Percentiles rank a stretch among this genome's conserved stretches.
phyloP scores from a whole-genome alignment of 2,329 filamentous ascomycete genomes.

The Pseudogymnoascus sp. region DNA sequence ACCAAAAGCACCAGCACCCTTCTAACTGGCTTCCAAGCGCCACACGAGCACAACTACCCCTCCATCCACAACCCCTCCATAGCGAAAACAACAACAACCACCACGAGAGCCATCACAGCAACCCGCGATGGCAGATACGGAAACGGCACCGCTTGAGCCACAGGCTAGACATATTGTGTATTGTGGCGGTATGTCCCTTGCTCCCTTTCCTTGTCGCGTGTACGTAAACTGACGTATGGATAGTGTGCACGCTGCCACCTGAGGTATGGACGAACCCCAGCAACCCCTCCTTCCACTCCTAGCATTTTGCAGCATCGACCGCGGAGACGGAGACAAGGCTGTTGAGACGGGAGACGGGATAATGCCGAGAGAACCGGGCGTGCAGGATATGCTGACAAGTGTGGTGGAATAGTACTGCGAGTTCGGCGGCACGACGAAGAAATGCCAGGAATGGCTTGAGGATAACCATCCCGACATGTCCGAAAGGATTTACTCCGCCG shows the following conservation, averaged over 20 bases:
- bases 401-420: slow-evolving; percentile 74
- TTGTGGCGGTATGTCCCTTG: slow-evolving; percentile 23
- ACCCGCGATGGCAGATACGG: slow-evolving; percentile 11
- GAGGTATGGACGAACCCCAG: slow-evolving; percentile 39
- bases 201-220: not conserved
- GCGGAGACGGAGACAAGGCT: not conserved
- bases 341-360: not conserved
- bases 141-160: slow-evolving; percentile 18
- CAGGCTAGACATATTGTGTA: slow-evolving; percentile 27
- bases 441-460: slow-evolving; percentile 93
- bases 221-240: slow-evolving; percentile 11
- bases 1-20: not conserved
- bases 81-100: slow-evolving; percentile 25
- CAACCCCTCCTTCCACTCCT: not conserved
- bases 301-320: not conserved
- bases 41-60: not conserved
- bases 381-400: slow-evolving; percentile 14
- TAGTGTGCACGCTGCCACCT: slow-evolving; percentile 57
- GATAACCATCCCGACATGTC: slow-evolving; percentile 67
- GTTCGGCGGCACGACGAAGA: slow-evolving; percentile 91
- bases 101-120: not conserved
- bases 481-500: slow-evolving; percentile 73
- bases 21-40: not conserved
- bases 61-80: not conserved
- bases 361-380: not conserved